These are phyloP conservation scores for Aspergillus chevalieri DNA, from an alignment of 2,329 filamentous ascomycete genomes.

Conservation along the genomic window DNA sequence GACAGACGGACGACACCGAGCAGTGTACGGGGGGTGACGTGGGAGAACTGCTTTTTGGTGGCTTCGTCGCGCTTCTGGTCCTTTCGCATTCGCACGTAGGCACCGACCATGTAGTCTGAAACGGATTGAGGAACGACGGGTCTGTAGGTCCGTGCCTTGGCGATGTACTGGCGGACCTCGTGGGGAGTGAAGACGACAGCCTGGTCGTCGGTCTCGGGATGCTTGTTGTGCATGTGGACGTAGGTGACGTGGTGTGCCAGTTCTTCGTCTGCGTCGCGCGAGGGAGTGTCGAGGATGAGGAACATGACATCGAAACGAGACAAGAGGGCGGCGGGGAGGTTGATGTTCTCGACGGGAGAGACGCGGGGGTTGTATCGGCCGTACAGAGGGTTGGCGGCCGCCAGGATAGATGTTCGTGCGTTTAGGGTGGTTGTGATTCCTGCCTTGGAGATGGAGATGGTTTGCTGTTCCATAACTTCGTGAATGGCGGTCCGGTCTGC, in stretches of 20 bases:
- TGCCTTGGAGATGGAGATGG: constrained; percentile 78
- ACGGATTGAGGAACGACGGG: constrained; percentile 78
- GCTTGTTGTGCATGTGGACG: constrained; percentile 93
- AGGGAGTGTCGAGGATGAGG: constrained; percentile 89
- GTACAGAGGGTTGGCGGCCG: constrained; percentile 93
- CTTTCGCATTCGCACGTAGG: constrained; percentile 90
- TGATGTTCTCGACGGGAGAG: constrained; percentile 97
- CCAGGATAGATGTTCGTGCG: constrained; percentile 89
- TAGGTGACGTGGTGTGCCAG: constrained; percentile 91
- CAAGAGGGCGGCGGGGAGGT: constrained; percentile 90
- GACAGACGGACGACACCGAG: constrained; percentile 88
- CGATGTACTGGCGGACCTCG: constrained; percentile 94
- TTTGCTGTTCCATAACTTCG: constrained; percentile 86
- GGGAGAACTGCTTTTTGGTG: constrained; percentile 84
- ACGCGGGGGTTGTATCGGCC: constrained; percentile 97
- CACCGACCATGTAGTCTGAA: constrained; percentile 94
- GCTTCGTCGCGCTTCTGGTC: constrained; percentile 87
- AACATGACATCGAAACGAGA: constrained; percentile 97
- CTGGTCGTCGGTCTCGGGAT: constrained; percentile 67
- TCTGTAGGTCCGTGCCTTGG: constrained; percentile 81
- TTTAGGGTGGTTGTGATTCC: constrained; percentile 97
- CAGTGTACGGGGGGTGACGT: constrained; percentile 89
- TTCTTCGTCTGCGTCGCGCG: constrained; percentile 82
- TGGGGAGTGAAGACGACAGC: constrained; percentile 81
- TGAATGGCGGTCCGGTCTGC: constrained; percentile 72